A percentile compares a stretch with the other conserved stretches of the same genome.
Evolutionary conservation across 257 asterid species (phyloP).

Genomic region (Verbena officinalis): DNA sequence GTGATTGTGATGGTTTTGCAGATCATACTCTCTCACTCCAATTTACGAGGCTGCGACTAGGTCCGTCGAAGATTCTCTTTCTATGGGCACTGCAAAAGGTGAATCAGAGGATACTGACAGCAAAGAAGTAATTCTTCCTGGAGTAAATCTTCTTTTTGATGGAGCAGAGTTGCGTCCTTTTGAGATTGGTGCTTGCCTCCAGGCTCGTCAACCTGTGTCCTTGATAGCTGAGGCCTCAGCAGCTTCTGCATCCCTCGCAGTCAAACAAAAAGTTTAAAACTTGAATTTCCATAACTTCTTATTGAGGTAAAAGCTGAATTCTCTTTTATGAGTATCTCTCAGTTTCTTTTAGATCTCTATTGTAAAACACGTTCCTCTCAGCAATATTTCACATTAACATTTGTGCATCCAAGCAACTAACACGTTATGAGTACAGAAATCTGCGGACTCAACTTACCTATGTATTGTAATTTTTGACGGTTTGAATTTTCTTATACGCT

Average conservation of each 20-base stretch:
- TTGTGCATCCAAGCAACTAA: neutral
- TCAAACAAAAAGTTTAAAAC: constrained; percentile 39
- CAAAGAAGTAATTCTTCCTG: constrained; percentile 90
- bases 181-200: constrained; percentile 95
- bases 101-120: constrained; percentile 80
- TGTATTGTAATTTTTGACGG: too few relatives aligned
- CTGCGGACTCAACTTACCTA: too few relatives aligned
- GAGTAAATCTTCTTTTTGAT: constrained; percentile 91
- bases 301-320: constrained; percentile 27
- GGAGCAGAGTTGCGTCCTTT: constrained; percentile 90
- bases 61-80: constrained; percentile 62
- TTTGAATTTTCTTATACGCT: too few relatives aligned
- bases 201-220: constrained; percentile 95
- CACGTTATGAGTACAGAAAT: neutral
- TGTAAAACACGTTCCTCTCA: neutral
- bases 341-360: constrained; percentile 3
- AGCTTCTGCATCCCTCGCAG: constrained; percentile 66
- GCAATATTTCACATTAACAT: neutral
- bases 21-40: constrained; percentile 83
- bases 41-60: constrained; percentile 70
- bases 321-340: neutral
- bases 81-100: constrained; percentile 53
- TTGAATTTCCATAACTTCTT: neutral
- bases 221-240: constrained; percentile 92
- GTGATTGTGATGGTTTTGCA: constrained; percentile 45